These are phyloP conservation scores for Spatholobus suberectus DNA, from an alignment of 306 rosid genomes.

Conservation along the genomic window DNA sequence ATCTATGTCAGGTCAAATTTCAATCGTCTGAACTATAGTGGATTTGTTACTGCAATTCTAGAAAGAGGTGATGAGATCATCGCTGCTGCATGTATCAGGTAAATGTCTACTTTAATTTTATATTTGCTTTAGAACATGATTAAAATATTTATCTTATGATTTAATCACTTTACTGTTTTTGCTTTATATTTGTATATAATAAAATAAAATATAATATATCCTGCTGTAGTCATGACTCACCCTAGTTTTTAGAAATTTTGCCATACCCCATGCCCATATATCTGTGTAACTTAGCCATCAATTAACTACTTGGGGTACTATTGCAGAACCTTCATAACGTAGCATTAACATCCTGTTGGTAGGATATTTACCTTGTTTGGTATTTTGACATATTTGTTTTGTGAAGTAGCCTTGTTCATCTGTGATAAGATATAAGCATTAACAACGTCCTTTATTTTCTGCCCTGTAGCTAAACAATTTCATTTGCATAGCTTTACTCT, in stretches of 20 bases:
- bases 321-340: conserved; percentile 5
- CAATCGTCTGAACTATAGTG: conserved; percentile 74
- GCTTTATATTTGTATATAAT: neutral
- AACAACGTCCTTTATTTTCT: neutral
- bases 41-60: conserved; percentile 85
- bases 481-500: conserved; percentile 16
- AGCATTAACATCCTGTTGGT: neutral
- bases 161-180: neutral
- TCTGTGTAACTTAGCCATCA: neutral
- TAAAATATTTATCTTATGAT: neutral
- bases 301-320: neutral
- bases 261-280: neutral
- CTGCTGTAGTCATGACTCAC: neutral
- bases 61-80: conserved; percentile 88
- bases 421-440: neutral
- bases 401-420: conserved; percentile 8
- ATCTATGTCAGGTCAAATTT: conserved; percentile 79
- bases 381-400: neutral
- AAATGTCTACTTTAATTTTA: conserved; percentile 34
- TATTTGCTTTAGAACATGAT: neutral
- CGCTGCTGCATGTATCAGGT: conserved; percentile 83
- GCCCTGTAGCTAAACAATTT: neutral
- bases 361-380: conserved; percentile 14
- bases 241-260: neutral
- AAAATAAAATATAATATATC: neutral